phyloP scores from a whole-genome alignment of 2,329 filamentous ascomycete species.

The Calycina herbarum region DNA sequence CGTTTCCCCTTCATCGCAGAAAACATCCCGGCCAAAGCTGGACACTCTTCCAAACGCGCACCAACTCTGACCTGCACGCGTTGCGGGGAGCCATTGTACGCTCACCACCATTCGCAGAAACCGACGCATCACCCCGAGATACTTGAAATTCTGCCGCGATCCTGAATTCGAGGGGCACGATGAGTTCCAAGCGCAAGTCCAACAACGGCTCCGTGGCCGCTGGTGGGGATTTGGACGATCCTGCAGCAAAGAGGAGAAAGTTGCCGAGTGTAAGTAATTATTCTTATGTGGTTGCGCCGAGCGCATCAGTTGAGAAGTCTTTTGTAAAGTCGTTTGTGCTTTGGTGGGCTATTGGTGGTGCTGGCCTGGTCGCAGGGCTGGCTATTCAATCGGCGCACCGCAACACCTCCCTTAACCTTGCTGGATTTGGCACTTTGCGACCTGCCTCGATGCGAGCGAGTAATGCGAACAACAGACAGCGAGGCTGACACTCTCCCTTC shows the following conservation, averaged over 20 bases:
- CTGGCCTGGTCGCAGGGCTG: conserved; percentile 25
- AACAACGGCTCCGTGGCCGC: conserved; percentile 41
- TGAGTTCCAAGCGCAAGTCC: conserved; percentile 56
- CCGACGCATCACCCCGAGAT: conserved; percentile 17
- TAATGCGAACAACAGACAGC: conserved; percentile 18
- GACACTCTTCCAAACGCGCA: conserved; percentile 21
- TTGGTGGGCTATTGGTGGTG: conserved; percentile 23
- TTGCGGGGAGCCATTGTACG: conserved; percentile 25
- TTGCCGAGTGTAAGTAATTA: conserved; percentile 51
- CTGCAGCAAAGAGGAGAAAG: conserved; percentile 59
- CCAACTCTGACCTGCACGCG: conserved; percentile 19
- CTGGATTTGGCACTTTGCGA: conserved; percentile 16
- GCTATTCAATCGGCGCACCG: conserved; percentile 25
- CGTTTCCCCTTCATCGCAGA: conserved; percentile 7
- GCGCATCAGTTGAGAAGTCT: conserved; percentile 10
- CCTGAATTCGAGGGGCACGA: conserved; percentile 23
- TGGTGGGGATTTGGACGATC: conserved; percentile 51
- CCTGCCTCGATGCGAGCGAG: conserved; percentile 6
- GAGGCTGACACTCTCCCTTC: conserved; percentile 33
- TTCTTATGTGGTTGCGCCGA: conserved; percentile 5
- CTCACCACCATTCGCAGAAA: conserved; percentile 13
- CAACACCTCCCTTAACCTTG: conserved; percentile 13
- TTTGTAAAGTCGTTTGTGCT: conserved; percentile 19
- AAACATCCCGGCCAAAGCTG: conserved; percentile 17
- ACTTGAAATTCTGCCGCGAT: conserved; percentile 13